Evolutionary conservation across 176 grass and related monocot species (phyloP), one percentile per base, ranked within the genome.

Genomic region (Saccharum officinarum): DNA sequence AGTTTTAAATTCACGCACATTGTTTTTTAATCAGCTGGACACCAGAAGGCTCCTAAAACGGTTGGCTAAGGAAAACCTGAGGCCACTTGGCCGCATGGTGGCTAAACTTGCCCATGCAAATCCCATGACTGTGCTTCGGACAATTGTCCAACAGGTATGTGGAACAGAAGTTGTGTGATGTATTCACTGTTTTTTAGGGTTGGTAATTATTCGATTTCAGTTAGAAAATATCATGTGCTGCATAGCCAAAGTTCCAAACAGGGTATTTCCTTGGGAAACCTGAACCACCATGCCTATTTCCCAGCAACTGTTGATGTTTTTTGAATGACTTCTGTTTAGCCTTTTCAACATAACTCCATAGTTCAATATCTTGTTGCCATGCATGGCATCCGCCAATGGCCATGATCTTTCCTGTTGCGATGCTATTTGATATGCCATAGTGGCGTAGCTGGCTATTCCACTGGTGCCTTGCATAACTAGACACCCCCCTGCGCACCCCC

Each of bases 101-200:
- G 97, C 97, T 68, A 99, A 99, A 89, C 97, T 99, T 94, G 90
- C 97, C 82, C 97, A 99, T 80, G 88, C 94, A 67, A 99, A 97
- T 94, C 94, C 97, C 30, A 97, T 99, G 94, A 99, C 94, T 46
- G 97, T 99, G 71, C 94, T 99, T 85, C 88, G 97, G 34, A 97
- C 97, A 83, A 99, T 99, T 82, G 90, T 99, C 80, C 92, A 94
- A 68, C 97, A 99, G 97, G 97, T 99, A 92, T 73, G 40, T 81
- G 84, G 57, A 79, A 59, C 67, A 13, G 67, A 87, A 46, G 6
- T 38, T 68, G 10, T 62, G 36, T 50, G 9, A 69, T 77, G 83
- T 67, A 55, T 46, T 85, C 22, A 10, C 79, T 69, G 28, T 17
- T 65, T 65, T 65, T 31, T 86, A 12, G 52, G 59, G 50, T 30